Conservation (phyloP, 2,329 filamentous ascomycete genomes). For the Fusarium euwallaceae region DNA sequence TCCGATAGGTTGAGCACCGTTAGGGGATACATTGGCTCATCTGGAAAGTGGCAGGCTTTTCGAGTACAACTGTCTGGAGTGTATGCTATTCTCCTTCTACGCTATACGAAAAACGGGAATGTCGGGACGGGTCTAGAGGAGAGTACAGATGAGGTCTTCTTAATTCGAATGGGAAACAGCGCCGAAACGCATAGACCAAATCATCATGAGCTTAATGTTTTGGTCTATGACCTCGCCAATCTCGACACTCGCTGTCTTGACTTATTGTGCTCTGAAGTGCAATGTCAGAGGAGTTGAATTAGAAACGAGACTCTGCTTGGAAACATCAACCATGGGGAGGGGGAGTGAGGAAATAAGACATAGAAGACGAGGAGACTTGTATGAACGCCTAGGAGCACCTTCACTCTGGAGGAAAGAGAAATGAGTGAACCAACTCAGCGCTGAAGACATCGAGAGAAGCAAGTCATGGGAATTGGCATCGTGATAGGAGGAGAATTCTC, state of each 20-base stretch:
- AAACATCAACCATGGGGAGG: background rate
- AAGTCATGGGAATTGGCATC: background rate
- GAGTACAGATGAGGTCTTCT: background rate
- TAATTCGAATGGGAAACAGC: background rate
- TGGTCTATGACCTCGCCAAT: no score
- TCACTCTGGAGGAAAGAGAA: background rate
- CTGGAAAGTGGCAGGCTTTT: background rate
- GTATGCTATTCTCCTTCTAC: background rate
- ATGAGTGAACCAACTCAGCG: background rate
- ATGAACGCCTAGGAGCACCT: background rate
- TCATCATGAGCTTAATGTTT: background rate
- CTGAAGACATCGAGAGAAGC: background rate
- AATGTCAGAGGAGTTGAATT: background rate
- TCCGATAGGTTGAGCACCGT: background rate
- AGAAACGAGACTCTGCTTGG: background rate
- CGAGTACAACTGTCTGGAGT: background rate
- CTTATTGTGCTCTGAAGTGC: background rate
- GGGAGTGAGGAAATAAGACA: background rate
- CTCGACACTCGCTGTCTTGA: background rate
- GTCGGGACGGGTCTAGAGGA: background rate
- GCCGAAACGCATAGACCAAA: background rate
- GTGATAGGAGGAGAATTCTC: background rate
- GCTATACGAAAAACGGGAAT: background rate
- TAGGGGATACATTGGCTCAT: background rate
- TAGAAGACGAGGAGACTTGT: background rate